phyloP scores from a whole-genome alignment of 495 filamentous ascomycete genomes.

The Lindgomyces ingoldianus region DNA sequence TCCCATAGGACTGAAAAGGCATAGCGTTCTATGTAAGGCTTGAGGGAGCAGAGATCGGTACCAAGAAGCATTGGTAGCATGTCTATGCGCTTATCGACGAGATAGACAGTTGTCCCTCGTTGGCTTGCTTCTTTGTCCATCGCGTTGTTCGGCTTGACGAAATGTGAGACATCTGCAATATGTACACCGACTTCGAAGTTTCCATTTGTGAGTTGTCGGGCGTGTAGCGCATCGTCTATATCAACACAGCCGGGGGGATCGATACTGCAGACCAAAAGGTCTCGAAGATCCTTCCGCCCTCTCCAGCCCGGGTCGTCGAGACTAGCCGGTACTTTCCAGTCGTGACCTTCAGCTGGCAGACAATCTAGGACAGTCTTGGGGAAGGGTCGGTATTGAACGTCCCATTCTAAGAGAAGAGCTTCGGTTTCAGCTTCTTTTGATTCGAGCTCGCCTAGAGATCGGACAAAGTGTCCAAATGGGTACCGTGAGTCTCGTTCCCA shows the following conservation, averaged over 20 bases:
- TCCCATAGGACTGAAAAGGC: conserved; percentile 97
- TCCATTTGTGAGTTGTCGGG: conserved; percentile 79
- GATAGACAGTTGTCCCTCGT: conserved; percentile 92
- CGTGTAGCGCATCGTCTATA: conserved; percentile 96
- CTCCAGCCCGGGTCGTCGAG: conserved; percentile 81
- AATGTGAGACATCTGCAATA: conserved; percentile 97
- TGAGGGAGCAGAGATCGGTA: conserved; percentile 94
- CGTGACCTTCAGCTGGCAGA: conserved; percentile 85
- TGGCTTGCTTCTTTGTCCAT: conserved; percentile 95
- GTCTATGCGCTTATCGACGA: conserved; percentile 98
- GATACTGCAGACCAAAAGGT: conserved; percentile 91
- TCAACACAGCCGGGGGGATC: conserved; percentile 95
- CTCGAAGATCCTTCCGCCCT: conserved; percentile 77
- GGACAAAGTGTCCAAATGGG: conserved; percentile 89
- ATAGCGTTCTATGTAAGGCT: conserved; percentile 95
- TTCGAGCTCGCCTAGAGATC: conserved; percentile 89
- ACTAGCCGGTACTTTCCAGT: conserved; percentile 83
- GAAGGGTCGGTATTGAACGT: conserved; percentile 97
- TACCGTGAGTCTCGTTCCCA: conserved; percentile 94
- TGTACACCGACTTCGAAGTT: conserved; percentile 98
- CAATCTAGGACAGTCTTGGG: conserved; percentile 94
- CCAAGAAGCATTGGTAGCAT: conserved; percentile 96
- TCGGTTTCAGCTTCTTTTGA: conserved; percentile 96
- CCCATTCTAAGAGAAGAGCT: conserved; percentile 88
- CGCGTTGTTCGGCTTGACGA: conserved; percentile 93